phyloP scores from a whole-genome alignment of 176 grass and related monocot species.

The Aegilops tauschii region DNA sequence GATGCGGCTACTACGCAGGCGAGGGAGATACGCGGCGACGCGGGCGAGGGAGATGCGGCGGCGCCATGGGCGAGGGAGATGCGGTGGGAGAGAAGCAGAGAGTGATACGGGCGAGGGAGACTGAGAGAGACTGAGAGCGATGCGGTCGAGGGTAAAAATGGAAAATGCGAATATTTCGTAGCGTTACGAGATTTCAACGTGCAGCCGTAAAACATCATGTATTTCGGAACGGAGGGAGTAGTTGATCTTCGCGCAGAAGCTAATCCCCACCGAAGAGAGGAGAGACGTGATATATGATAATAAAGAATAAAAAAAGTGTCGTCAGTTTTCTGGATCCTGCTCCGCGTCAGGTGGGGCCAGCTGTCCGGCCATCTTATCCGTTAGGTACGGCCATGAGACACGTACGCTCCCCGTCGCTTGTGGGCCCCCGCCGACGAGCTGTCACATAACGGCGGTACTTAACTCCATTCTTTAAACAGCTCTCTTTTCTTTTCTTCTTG shows the following conservation, averaged over 20 bases:
- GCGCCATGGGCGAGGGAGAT: too few relatives aligned
- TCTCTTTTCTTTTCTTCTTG: not conserved
- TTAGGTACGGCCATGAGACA: conserved; percentile 22
- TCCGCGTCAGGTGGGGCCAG: conserved; percentile 23
- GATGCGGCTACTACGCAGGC: too few relatives aligned
- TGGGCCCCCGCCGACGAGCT: conserved; percentile 9
- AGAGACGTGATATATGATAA: conserved; percentile 3
- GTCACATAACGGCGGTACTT: not conserved
- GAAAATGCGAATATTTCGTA: too few relatives aligned
- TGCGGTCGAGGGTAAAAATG: too few relatives aligned
- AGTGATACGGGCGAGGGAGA: too few relatives aligned
- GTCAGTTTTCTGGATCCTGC: not conserved
- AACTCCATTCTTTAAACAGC: not conserved
- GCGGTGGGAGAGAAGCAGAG: too few relatives aligned
- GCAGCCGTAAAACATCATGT: too few relatives aligned
- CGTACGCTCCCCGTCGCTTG: conserved; percentile 6
- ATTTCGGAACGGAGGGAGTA: too few relatives aligned
- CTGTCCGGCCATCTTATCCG: conserved; percentile 38
- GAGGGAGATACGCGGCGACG: too few relatives aligned
- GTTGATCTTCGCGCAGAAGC: not conserved
- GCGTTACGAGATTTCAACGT: too few relatives aligned
- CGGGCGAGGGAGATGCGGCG: too few relatives aligned
- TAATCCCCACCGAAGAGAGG: not conserved
- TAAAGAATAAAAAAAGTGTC: not conserved
- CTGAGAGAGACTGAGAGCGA: too few relatives aligned